Evolutionary conservation across 495 filamentous ascomycete species (phyloP), one percentile per base, ranked within the genome.

Genomic region (Podospora sp.): DNA sequence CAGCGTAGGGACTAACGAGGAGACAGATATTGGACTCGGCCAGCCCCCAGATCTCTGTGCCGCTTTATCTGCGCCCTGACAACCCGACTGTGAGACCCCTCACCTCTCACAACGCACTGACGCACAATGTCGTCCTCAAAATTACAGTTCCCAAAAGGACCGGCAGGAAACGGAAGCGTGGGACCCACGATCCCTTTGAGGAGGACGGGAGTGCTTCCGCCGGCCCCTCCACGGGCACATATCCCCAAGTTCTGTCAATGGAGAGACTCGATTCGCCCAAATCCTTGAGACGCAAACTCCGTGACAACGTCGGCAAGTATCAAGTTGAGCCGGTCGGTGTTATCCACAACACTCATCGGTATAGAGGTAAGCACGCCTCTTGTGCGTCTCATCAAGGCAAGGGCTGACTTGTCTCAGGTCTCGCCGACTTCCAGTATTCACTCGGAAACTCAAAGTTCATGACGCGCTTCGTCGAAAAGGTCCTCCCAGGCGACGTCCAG

Each of bases 61-160:
- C 83, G 69, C 82, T 96, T 4, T 87, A 89, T 70, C 84, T 97
- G 61, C 86, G 90, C 1, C 90, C 89, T 16, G 86, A 91, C 60
- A 93, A 97, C 79, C 86, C 89, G 6, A 87, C 91, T 75, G 86
- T 89, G 68, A 87, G 88, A 65, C 90, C 91, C 0, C 78, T 96
- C 46, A 78, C 88, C 36, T 96, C 95, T 7, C 86, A 85, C 29
- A 89, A 87, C 69, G 81, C 87, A 6, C 70, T 82, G 36, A 90
- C 93, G 2, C 90, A 90, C 68, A 95, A 97, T 70, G 75, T 98
- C 27, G 82, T 98, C 24, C 82, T 99, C 25, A 93, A 93, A 78
- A 83, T 99, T 55, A 92, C 90, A 0, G 87, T 97, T 1, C 96
- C 96, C 0, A 94, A 91, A 76, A 81, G 91, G 53, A 96, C 92